Base-by-base conservation (phyloP, 352 stramenopile genomes). In the Pythium aquatile region DNA sequence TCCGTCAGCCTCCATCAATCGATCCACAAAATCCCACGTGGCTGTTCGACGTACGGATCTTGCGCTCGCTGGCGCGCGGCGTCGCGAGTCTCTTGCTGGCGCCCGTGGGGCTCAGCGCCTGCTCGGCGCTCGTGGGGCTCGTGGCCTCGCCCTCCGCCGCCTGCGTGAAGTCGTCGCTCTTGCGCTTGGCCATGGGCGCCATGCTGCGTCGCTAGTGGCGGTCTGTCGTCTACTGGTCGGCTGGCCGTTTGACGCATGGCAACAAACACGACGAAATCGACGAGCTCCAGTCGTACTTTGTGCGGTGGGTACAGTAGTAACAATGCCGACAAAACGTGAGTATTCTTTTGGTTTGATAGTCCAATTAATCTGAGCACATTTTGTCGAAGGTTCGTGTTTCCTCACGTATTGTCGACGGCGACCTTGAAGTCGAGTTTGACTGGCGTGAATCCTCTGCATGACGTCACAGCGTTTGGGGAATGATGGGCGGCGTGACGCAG, bases 91-190 rank as follows among this genome's bases (percentile, higher is more conserved):
- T 47, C 55, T 69, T 69, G 46, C 46, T 64, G 30, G 26, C 29
- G 42, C 32, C 56, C 33, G 58, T 61, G 24, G 61, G 61, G 40
- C 52, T 63, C 24, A 68, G 44, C 26, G 59, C 24, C n/a, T 47
- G 24, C 26, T 35, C 14, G 52, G 51, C 39, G 58, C 32, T 42
- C 53, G 30, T 24, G 56, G 40, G 42, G 33, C 33, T 39, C 13
- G 13, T 16, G 35, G 35, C 24, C 13, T 52, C 16, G 55, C 55
- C 20, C 17, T 58, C 20, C 54, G 52, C 17, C 52, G 52, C 17
- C 52, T 56, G 29, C 5, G 57, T 55, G 42, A 70, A 55, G 52
- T 55, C 62, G 39, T 63, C 60, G 49, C 62, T 72, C 70, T 69
- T 73, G 57, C 69, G 64, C 57, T 72, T 69, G 13, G 49, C 53